A percentile compares a stretch with the other conserved stretches of the same genome.
phyloP scores from a whole-genome alignment of 768 basidiomycete species.

The Mycena epipterygia region DNA sequence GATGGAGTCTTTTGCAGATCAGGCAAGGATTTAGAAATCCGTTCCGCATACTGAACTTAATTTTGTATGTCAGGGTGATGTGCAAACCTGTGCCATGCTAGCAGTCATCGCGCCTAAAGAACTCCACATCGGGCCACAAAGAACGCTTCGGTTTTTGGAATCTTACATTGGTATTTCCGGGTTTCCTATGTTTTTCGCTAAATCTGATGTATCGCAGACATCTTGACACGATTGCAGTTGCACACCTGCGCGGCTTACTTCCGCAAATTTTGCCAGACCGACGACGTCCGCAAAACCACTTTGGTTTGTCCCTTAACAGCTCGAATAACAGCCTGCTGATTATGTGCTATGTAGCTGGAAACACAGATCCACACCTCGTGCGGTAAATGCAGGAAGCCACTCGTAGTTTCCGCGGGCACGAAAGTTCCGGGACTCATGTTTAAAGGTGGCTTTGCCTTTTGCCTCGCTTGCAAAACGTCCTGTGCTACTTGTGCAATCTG shows the following conservation, averaged over 20 bases:
- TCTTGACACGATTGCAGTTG: slow-evolving; percentile 72
- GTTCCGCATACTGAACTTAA: not conserved
- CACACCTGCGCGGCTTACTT: slow-evolving; percentile 81
- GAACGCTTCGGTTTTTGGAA: slow-evolving; percentile 70
- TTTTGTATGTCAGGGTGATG: slow-evolving; percentile 68
- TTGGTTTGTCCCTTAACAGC: slow-evolving; percentile 54
- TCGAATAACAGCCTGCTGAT: not conserved
- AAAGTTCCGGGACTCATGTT: slow-evolving; percentile 37
- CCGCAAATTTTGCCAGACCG: slow-evolving; percentile 70
- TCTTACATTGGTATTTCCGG: slow-evolving; percentile 75
- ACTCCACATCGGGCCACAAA: slow-evolving; percentile 59
- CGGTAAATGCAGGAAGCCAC: slow-evolving; percentile 76
- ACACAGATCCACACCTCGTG: slow-evolving; percentile 81
- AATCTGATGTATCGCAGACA: slow-evolving; percentile 57
- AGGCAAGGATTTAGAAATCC: slow-evolving; percentile 55
- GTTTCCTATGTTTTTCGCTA: not conserved
- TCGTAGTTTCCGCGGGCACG: slow-evolving; percentile 58
- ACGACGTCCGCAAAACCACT: slow-evolving; percentile 66
- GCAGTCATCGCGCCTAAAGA: slow-evolving; percentile 72
- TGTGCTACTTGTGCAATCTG: slow-evolving; percentile 78
- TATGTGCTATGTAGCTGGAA: slow-evolving; percentile 63
- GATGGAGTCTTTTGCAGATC: slow-evolving; percentile 73
- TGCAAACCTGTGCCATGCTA: slow-evolving; percentile 86
- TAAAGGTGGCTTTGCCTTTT: slow-evolving; percentile 67
- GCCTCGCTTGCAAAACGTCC: slow-evolving; percentile 65